A percentile compares a stretch with the other conserved stretches of the same genome.
Conservation (phyloP, 2,329 filamentous ascomycete species). For the Cladosporium sp. region DNA sequence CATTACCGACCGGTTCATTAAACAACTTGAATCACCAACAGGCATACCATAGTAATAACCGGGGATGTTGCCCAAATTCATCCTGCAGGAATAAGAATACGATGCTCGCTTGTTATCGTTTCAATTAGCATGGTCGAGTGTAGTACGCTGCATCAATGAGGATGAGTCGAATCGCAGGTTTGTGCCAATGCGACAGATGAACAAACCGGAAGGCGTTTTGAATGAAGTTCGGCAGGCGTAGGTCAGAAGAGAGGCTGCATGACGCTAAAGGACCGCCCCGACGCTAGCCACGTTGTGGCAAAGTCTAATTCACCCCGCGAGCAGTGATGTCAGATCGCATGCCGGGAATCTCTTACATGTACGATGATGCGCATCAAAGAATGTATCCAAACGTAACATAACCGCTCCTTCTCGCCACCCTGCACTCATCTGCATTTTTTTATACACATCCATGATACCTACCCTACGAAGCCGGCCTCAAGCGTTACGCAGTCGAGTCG, state of each 20-base stretch:
- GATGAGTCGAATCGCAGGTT: no score
- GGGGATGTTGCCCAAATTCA: conserved; percentile 42
- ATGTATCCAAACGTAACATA: no score
- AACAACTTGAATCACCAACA: neutral
- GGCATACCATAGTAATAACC: conserved; percentile 44
- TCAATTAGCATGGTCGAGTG: conserved; percentile 3
- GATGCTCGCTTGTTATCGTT: neutral
- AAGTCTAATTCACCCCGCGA: neutral
- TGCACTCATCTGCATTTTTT: neutral
- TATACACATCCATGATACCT: conserved; percentile 1
- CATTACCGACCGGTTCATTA: no score
- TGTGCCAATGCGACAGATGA: no score
- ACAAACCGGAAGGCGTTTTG: no score
- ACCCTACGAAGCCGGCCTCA: conserved; percentile 15
- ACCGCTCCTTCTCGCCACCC: neutral
- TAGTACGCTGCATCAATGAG: neutral
- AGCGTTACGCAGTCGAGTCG: conserved; percentile 27
- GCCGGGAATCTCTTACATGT: neutral
- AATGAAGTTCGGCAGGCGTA: no score
- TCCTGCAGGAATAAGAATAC: conserved; percentile 19
- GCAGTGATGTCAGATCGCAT: neutral
- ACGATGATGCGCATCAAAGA: neutral
- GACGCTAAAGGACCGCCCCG: no score
- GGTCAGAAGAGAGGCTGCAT: no score
- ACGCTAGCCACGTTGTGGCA: no score